These are phyloP conservation scores for Phytophthora fragariae DNA, from an alignment of 352 stramenopile species.

Conservation along the genomic window DNA sequence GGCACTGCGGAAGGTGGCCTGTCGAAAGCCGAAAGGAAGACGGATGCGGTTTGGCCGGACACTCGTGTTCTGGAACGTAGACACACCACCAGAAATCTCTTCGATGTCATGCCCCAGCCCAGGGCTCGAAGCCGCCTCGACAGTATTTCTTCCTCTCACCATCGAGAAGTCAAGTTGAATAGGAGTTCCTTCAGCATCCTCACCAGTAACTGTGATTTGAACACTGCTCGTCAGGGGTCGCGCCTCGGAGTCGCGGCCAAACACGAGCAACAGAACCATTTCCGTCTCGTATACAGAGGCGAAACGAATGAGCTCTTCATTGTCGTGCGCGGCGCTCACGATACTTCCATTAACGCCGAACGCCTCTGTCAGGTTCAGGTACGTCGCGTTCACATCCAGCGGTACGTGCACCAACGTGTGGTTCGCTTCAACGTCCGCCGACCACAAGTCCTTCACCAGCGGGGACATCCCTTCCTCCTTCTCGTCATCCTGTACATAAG, in stretches of 20 bases:
- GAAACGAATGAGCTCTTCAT: conserved; percentile 70
- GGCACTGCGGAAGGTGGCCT: conserved; percentile 55
- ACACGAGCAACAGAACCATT: conserved; percentile 81
- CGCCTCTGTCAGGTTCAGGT: conserved; percentile 67
- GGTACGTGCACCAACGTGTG: conserved; percentile 75
- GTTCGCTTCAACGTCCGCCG: conserved; percentile 55
- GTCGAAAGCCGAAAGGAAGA: conserved; percentile 71
- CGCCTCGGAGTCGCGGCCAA: conserved; percentile 71
- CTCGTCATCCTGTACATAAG: conserved; percentile 17
- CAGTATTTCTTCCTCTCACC: conserved; percentile 53
- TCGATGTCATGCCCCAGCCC: conserved; percentile 1
- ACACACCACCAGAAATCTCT: conserved; percentile 48
- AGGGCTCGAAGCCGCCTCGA: conserved; percentile 35
- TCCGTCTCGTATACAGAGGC: conserved; percentile 79
- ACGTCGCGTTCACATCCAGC: conserved; percentile 67
- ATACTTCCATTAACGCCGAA: conserved; percentile 78
- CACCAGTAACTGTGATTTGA: conserved; percentile 54
- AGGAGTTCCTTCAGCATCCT: conserved; percentile 43
- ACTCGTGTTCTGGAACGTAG: conserved; percentile 74
- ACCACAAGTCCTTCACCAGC: conserved; percentile 49
- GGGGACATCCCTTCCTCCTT: conserved; percentile 37
- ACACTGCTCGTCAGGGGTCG: conserved; percentile 68
- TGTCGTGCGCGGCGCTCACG: conserved; percentile 65
- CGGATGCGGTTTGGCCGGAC: conserved; percentile 64
- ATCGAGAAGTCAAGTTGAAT: conserved; percentile 66